Evolutionary conservation across 1,284 basidiomycete species (phyloP), one percentile per base, ranked within the genome.

Genomic region (Ganoderma lingzhi): DNA sequence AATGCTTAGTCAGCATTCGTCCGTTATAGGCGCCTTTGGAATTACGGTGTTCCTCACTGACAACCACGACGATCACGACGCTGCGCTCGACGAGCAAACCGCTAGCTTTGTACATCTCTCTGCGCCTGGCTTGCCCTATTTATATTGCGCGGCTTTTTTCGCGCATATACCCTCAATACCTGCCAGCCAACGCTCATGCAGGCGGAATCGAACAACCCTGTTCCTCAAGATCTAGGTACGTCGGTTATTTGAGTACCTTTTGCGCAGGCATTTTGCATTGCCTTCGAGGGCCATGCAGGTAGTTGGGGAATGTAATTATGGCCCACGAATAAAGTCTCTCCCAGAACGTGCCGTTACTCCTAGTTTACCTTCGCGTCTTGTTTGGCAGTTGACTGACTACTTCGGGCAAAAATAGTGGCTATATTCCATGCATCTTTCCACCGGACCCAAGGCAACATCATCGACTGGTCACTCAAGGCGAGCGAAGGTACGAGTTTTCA

Each of bases 401-500:
- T 61, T 61, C 15, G 23, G 35, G 37, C 44, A 28, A 35, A 35
- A 35, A 42, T 37, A 94, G 93, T 93, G 75, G 91, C 93, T 17
- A 91, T 94, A 77, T 94, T 94, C 72, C 93, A 94, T 81, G 86
- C 90, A 44, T 93, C 93, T 17, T 94, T 94, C 75, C 93, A 94
- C 79, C 91, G 92, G 1, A 94, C 93, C 14, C 85, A 88, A 73
- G 93, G 93, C 14, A 94, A 93, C 78, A 79, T 90, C 17, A 82
- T 94, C 32, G 93, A 94, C 79, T 94, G 93, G 92, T 87, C 83
- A 51, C 77, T 90, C 37, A 92, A 89, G 74, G 86, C 88, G 23
- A 87, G 82, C 75, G 86, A 93, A 70, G 90, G 92, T 90, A 66
- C 68, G 84, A 17, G 41, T 23, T n/a, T 41, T 37, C 12, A 6